These are phyloP conservation scores for Calonectria leucothoes DNA, from an alignment of 2,329 filamentous ascomycete genomes.

Conservation along the genomic window DNA sequence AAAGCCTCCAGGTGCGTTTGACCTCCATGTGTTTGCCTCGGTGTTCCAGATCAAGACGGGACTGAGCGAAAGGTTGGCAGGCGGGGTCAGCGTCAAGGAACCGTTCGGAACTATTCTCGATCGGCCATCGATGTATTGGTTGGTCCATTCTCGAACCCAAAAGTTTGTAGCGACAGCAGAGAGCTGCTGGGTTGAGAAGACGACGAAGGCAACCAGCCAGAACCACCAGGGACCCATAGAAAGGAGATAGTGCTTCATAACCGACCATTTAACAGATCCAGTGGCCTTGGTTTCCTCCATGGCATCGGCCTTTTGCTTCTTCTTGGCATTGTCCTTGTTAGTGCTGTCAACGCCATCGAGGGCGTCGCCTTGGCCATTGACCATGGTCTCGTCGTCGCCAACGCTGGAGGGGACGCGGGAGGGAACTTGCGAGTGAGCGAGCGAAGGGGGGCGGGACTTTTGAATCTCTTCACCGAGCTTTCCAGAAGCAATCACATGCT, in stretches of 20 bases:
- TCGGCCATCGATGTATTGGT: slow-evolving; percentile 76
- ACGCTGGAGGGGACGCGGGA: slow-evolving; percentile 84
- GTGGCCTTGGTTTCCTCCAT: slow-evolving; percentile 83
- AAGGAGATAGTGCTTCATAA: slow-evolving; percentile 85
- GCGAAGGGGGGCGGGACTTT: slow-evolving; percentile 77
- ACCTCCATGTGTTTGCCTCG: slow-evolving; percentile 39
- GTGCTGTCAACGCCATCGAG: slow-evolving; percentile 59
- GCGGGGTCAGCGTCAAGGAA: background rate
- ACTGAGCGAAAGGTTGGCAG: background rate
- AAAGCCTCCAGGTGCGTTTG: slow-evolving; percentile 31
- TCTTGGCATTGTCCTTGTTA: slow-evolving; percentile 56
- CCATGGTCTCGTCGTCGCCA: slow-evolving; percentile 71
- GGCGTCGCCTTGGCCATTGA: slow-evolving; percentile 61
- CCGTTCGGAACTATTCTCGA: slow-evolving; percentile 21
- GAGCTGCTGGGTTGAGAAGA: slow-evolving; percentile 86
- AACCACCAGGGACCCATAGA: slow-evolving; percentile 99
- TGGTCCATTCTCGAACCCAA: slow-evolving; percentile 96
- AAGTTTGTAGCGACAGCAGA: slow-evolving; percentile 89
- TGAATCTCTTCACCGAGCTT: slow-evolving; percentile 87
- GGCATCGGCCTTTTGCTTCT: slow-evolving; percentile 60
- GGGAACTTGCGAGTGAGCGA: slow-evolving; percentile 76
- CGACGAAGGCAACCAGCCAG: slow-evolving; percentile 80
- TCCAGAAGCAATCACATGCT: slow-evolving; percentile 86
- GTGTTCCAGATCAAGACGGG: slow-evolving; percentile 18
- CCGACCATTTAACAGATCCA: slow-evolving; percentile 88